Percentiles rank a stretch among this genome's conserved stretches.
Conservation (phyloP, 305 asterid species). For the Striga hermonthica region DNA sequence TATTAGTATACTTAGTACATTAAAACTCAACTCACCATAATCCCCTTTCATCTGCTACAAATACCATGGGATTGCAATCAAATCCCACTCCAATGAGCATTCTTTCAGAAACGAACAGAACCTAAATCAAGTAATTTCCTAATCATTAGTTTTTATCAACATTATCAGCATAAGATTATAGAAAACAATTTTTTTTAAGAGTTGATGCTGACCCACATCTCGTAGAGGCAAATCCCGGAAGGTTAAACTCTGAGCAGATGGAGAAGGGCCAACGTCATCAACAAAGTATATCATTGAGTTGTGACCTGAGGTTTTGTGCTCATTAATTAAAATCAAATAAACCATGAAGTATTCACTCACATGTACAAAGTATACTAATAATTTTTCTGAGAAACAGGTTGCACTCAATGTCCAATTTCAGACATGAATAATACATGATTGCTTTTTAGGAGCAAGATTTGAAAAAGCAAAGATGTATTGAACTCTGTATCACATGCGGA, state of each 20-base stretch:
- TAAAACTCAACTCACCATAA: conserved; percentile 61
- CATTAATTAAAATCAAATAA: conserved; percentile 24
- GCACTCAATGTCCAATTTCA: conserved; percentile 9
- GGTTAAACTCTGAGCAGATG: conserved; percentile 94
- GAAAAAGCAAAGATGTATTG: too few relatives aligned
- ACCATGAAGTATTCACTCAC: too few relatives aligned
- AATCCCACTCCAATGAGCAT: conserved; percentile 91
- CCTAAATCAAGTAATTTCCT: conserved; percentile 44
- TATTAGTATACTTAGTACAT: conserved; percentile 24
- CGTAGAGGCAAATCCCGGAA: conserved; percentile 99
- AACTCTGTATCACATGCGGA: not conserved
- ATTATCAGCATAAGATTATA: conserved; percentile 29
- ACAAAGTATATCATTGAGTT: conserved; percentile 93
- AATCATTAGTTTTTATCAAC: conserved; percentile 33
- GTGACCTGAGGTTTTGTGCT: conserved; percentile 62
- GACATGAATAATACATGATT: conserved; percentile 5
- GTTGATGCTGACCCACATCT: conserved; percentile 99
- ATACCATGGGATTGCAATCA: conserved; percentile 96
- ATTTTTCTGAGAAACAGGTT: conserved; percentile 15
- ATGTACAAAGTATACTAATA: too few relatives aligned
- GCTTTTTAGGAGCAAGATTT: not conserved
- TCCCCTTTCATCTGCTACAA: conserved; percentile 80
- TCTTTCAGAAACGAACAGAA: conserved; percentile 85
- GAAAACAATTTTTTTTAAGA: conserved; percentile 40
- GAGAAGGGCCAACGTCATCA: conserved; percentile 94